A percentile compares a stretch with the other conserved stretches of the same genome.
phyloP scores from a whole-genome alignment of 2,329 filamentous ascomycete species.

The Hymenoscyphus fructigenus region DNA sequence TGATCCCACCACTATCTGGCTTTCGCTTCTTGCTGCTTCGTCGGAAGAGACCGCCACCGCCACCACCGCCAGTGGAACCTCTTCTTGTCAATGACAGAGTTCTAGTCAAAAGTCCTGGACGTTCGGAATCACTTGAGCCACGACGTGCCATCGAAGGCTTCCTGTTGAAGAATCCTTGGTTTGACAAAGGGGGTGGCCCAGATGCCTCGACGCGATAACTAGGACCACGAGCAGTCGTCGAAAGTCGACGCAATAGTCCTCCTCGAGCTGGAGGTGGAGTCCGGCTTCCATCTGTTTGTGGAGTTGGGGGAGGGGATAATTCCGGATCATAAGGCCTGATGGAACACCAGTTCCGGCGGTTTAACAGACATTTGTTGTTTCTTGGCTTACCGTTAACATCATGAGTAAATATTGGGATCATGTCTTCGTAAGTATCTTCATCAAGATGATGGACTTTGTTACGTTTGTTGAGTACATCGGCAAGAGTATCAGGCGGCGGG shows the following conservation, averaged over 20 bases:
- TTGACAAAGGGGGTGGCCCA: constrained; percentile 28
- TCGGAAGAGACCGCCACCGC: constrained; percentile 49
- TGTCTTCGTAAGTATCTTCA: constrained; percentile 82
- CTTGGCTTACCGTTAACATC: constrained; percentile 86
- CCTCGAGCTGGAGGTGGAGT: constrained; percentile 33
- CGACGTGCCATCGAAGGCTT: constrained; percentile 44
- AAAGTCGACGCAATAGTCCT: constrained; percentile 35
- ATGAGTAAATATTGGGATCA: constrained; percentile 89
- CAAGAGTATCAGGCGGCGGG: constrained; percentile 82
- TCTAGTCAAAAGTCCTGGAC: constrained; percentile 47
- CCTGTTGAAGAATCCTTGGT: constrained; percentile 40
- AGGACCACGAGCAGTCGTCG: constrained; percentile 34
- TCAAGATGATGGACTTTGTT: constrained; percentile 78
- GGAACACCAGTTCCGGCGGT: constrained; percentile 92
- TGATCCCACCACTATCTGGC: constrained; percentile 51
- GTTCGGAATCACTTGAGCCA: constrained; percentile 40
- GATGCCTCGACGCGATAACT: constrained; percentile 33
- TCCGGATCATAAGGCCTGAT: constrained; percentile 83
- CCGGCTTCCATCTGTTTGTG: constrained; percentile 49
- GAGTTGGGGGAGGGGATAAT: constrained; percentile 69
- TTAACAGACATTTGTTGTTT: constrained; percentile 87
- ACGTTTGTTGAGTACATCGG: constrained; percentile 88
- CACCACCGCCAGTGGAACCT: constrained; percentile 38
- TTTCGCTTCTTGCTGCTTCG: constrained; percentile 44
- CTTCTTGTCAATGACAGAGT: constrained; percentile 61